These are phyloP conservation scores for Sparassis latifolia DNA, from an alignment of 1,284 basidiomycete species.

Conservation along the genomic window DNA sequence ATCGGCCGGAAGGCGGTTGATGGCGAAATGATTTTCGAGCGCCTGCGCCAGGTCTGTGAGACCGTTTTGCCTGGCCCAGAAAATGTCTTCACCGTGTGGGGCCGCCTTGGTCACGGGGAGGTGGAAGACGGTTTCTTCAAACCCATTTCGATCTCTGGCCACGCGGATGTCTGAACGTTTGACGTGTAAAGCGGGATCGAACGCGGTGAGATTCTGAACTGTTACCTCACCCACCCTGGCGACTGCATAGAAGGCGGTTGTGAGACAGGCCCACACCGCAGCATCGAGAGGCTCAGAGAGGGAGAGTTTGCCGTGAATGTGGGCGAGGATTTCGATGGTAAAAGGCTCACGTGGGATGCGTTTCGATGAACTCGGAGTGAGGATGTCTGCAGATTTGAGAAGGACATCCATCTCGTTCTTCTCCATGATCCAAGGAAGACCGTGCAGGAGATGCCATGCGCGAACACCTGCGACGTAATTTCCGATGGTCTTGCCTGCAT, in stretches of 20 bases:
- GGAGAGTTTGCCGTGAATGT: constrained; percentile 14
- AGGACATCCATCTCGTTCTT: constrained; percentile 13
- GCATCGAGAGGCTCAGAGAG: constrained; percentile 5
- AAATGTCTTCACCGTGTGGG: constrained; percentile 4
- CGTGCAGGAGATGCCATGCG: constrained; percentile 33
- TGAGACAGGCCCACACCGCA: constrained; percentile 6
- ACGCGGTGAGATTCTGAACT: background rate
- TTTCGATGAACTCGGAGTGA: constrained; percentile 17
- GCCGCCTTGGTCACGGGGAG: constrained; percentile 7
- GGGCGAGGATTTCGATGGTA: constrained; percentile 14
- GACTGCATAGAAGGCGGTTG: constrained; percentile 1
- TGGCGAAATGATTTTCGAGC: constrained; percentile 2
- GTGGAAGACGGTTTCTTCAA: background rate
- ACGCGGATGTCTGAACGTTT: background rate
- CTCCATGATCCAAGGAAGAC: constrained; percentile 19
- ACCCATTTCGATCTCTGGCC: constrained; percentile 2
- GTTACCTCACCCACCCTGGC: constrained; percentile 5
- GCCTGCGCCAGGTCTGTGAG: constrained; percentile 2
- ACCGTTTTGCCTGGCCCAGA: constrained; percentile 5
- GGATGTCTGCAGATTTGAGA: constrained; percentile 16
- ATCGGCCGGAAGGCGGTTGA: constrained; percentile 1
- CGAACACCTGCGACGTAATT: constrained; percentile 25
- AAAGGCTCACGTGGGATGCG: constrained; percentile 18
- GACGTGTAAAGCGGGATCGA: constrained; percentile 1
- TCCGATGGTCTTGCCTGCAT: constrained; percentile 13